phyloP scores from a whole-genome alignment of 805 yeast species.

The Lachancea thermotolerans region DNA sequence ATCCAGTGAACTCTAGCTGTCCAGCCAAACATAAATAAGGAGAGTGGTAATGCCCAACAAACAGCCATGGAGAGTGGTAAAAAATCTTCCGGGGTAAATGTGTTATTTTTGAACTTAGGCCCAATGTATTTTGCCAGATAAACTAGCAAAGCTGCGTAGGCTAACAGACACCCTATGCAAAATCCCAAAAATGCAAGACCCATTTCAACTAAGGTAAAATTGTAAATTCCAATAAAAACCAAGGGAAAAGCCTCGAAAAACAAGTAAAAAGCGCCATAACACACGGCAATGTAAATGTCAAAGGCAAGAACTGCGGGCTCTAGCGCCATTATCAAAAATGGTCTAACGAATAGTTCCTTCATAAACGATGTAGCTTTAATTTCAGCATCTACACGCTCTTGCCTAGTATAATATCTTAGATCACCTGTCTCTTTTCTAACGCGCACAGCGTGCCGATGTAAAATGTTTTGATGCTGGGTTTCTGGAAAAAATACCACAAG shows the following conservation, averaged over 20 bases:
- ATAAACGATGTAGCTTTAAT: slow-evolving; percentile 17
- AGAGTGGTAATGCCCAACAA: slow-evolving; percentile 36
- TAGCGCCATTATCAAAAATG: slow-evolving; percentile 39
- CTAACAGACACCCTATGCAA: slow-evolving; percentile 40
- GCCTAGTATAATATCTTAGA: slow-evolving; percentile 35
- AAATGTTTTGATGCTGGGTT: slow-evolving; percentile 39
- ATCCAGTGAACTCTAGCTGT: slow-evolving; percentile 46
- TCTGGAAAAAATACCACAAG: slow-evolving; percentile 43
- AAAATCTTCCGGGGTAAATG: slow-evolving; percentile 37
- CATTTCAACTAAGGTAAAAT: slow-evolving; percentile 41
- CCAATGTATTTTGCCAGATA: slow-evolving; percentile 25
- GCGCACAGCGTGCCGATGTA: slow-evolving; percentile 43
- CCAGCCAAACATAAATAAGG: slow-evolving; percentile 49
- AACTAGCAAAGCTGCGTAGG: slow-evolving; percentile 28
- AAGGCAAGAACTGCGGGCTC: slow-evolving; percentile 56
- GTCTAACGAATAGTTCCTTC: slow-evolving; percentile 39
- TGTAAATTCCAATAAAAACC: slow-evolving; percentile 39
- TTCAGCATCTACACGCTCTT: slow-evolving; percentile 31
- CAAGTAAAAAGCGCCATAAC: slow-evolving; percentile 47
- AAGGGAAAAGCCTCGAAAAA: slow-evolving; percentile 61
- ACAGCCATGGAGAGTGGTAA: slow-evolving; percentile 38
- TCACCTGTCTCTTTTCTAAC: slow-evolving; percentile 46
- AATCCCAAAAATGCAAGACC: slow-evolving; percentile 47
- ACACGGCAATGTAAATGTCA: slow-evolving; percentile 44
- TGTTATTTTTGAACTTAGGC: slow-evolving; percentile 23